A percentile compares a stretch with the other conserved stretches of the same genome.
Evolutionary conservation across 1,139 yeast species (phyloP).

Genomic region (Zhuliangozyma parablackwelliae): DNA sequence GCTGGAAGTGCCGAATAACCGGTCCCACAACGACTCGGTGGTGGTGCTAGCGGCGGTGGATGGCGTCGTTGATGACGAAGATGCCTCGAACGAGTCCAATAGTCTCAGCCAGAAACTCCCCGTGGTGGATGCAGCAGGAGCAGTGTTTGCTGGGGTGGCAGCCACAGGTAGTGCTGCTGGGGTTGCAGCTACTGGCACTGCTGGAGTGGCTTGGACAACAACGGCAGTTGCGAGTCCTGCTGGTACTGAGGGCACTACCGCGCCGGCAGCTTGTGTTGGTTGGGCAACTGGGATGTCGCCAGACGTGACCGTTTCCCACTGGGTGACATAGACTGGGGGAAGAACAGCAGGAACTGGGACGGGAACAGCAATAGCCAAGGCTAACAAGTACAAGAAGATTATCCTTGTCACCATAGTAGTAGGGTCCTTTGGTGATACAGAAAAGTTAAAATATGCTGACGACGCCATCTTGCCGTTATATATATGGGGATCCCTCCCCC

Average conservation of each 20-base stretch:
- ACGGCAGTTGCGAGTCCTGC: no score
- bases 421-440: constrained; percentile 1
- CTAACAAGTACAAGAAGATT: background rate
- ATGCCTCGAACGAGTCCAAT: constrained; percentile 2
- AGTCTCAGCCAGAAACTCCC: background rate
- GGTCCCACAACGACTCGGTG: background rate
- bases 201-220: background rate
- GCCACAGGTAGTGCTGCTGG: constrained; percentile 12
- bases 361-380: constrained; percentile 17
- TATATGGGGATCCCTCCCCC: no score
- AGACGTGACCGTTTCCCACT: constrained; percentile 21
- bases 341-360: constrained; percentile 25
- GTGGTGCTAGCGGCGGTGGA: constrained; percentile 1
- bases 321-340: constrained; percentile 26
- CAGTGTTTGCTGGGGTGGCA: constrained; percentile 7
- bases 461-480: no score
- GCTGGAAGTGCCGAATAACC: no score
- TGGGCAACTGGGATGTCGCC: constrained; percentile 7
- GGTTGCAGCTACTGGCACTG: constrained; percentile 8
- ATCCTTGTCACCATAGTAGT: no score
- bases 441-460: background rate
- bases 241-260: no score
- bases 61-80: no score
- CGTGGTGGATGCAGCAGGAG: background rate
- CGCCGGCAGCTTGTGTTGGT: constrained; percentile 7